Evolutionary conservation across 2,329 filamentous ascomycete genomes (phyloP).

Genomic region (Exophiala sp.): DNA sequence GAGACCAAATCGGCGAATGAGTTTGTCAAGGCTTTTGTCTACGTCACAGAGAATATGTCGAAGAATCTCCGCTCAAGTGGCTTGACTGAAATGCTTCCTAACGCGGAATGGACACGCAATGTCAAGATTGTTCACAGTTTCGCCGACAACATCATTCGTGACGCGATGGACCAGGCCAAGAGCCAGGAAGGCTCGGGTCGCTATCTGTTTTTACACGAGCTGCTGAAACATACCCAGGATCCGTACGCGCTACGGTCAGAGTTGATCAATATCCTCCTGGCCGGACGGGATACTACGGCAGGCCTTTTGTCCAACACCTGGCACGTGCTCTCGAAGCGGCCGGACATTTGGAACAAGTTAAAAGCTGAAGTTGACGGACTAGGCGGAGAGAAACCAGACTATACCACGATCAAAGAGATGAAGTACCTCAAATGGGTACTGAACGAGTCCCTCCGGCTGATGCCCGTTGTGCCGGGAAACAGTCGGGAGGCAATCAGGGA

Average conservation of each 20-base stretch:
- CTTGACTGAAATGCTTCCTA: constrained; percentile 19
- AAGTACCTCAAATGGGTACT: constrained; percentile 31
- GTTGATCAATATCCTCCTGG: constrained; percentile 38
- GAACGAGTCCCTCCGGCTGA: constrained; percentile 42
- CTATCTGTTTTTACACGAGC: constrained; percentile 27
- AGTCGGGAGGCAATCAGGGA: constrained; percentile 40
- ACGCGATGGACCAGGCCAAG: constrained; percentile 18
- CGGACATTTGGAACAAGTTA: constrained; percentile 42
- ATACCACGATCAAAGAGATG: constrained; percentile 26
- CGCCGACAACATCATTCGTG: constrained; percentile 23
- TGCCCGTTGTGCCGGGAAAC: constrained; percentile 40
- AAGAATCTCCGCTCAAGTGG: constrained; percentile 21
- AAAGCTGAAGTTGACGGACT: constrained; percentile 33
- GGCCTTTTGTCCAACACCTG: constrained; percentile 35
- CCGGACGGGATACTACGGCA: constrained; percentile 39
- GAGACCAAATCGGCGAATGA: constrained; percentile 23
- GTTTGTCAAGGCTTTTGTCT: constrained; percentile 25
- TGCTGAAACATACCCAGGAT: constrained; percentile 26
- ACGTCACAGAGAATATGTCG: constrained; percentile 17
- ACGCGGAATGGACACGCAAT: constrained; percentile 19
- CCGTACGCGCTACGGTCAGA: constrained; percentile 23
- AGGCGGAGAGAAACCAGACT: constrained; percentile 23
- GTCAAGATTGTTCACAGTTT: constrained; percentile 26
- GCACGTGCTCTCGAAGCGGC: constrained; percentile 32
- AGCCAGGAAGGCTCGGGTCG: constrained; percentile 51